phyloP scores from a whole-genome alignment of 1,284 basidiomycete genomes.

The Lentinula novae-zelandiae region DNA sequence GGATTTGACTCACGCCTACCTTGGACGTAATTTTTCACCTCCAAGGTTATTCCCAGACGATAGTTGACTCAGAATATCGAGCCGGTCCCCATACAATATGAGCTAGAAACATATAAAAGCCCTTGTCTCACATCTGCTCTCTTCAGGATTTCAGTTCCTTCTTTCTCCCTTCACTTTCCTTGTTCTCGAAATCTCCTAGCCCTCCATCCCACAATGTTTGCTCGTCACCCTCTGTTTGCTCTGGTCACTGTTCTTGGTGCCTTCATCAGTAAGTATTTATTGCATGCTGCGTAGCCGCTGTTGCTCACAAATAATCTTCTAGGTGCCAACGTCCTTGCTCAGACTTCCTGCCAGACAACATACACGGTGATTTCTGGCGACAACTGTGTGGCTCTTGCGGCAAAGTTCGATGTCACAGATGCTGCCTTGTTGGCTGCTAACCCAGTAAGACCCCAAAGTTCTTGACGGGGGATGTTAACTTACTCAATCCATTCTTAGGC shows the following conservation, averaged over 20 bases:
- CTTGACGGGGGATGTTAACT: neutral
- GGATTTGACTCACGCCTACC: too few relatives aligned
- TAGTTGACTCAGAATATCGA: neutral
- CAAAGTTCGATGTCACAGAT: neutral
- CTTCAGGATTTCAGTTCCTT: neutral
- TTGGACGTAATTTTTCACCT: neutral
- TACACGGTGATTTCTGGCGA: neutral
- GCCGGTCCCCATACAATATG: neutral
- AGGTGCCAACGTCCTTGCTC: slow-evolving; percentile 1
- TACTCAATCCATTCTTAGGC: neutral
- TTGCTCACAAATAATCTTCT: neutral
- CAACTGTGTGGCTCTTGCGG: neutral
- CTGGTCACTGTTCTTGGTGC: neutral
- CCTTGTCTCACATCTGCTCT: neutral
- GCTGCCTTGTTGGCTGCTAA: neutral
- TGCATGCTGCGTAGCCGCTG: neutral
- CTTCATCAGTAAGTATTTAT: neutral
- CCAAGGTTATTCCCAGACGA: neutral
- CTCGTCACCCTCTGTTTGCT: slow-evolving; percentile 4
- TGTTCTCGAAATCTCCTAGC: neutral
- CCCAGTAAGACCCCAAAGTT: neutral
- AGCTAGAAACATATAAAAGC: neutral
- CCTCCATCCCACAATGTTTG: neutral
- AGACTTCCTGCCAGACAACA: neutral
- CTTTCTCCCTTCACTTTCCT: neutral